Evolutionary conservation across 2,329 filamentous ascomycete genomes (phyloP), one percentile per base, ranked within the genome.

Genomic region (Magnaporthiopsis incrustans): DNA sequence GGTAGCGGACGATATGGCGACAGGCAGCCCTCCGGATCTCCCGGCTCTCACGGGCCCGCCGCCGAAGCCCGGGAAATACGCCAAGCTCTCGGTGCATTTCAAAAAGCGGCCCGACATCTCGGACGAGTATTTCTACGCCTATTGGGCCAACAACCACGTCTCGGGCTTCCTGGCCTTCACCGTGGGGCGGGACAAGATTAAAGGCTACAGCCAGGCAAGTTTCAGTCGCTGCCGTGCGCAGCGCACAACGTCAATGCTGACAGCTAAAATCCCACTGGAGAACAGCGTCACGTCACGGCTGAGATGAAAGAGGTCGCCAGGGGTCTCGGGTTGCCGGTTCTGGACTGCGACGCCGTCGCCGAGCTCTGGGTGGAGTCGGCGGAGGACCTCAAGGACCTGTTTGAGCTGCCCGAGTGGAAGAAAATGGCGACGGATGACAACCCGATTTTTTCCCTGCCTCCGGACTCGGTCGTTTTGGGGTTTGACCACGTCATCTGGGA

Each of bases 51-150:
- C 30, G 14, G 67, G 67, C 50, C 62, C 65, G 5, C 56, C 53
- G 10, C 67, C 66, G 4, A 65, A 61, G 53, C 64, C 64, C 0
- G 67, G 60, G 15, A 66, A 64, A 64, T 68, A 67, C 62, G 64
- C 70, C 61, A 69, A 69, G 60, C 65, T 73, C 10, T 68, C 68
- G 26, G 65, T 73, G 7, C 71, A 65, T 60, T 62, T 73, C 15
- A 69, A 69, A 30, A 73, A 73, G 61, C 70, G 71, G 57, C 69
- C 71, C 30, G 63, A 70, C 57, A 67, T 73, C 59, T 69, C 68
- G 30, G 69, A 72, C 60, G 71, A 73, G 15, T 71, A 72, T 60
- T 73, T 73, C 63, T 70, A 71, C 53, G 65, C 68, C 44, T 71
- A 72, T 58, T 72, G 71, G 71, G 69, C 69, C 53, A 68, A 68